Base-by-base conservation (phyloP, 2,329 filamentous ascomycete species). In the Coleophoma cylindrospora region DNA sequence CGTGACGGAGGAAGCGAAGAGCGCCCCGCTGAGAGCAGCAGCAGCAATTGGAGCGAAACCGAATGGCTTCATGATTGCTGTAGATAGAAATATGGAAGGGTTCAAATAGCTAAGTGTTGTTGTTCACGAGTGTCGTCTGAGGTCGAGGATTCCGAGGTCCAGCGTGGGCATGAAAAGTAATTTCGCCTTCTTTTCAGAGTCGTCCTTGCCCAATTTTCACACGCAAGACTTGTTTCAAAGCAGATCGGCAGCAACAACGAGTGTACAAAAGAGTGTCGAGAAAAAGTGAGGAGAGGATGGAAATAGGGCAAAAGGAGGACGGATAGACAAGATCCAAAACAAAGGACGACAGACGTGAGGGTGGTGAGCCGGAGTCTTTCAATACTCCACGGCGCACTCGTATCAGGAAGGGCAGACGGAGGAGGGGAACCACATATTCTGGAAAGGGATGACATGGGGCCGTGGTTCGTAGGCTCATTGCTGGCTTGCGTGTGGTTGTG, bases 21-120 rank as follows among this genome's bases (percentile, higher is more conserved):
- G 68, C 60, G 75, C 75, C 54, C 77, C 73, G 57, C 75, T 70
- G 58, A 75, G 75, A 53, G 78, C 63, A 51, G 68, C 56, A 54
- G 60, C 64, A 46, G 64, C 63, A 52, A 67, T 59, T 44, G 71
- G 68, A 49, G 71, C 70, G 62, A 74, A 54, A 52, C 61, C 70
- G 59, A 68, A 78, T 63, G 66, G 70, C 70, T 71, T 81, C 81
- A 84, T 85, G 55, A 57, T 75, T 49, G 46, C 45, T 37, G 19
- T 19, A 40, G 27, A 27, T 27, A 27, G 27, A 27, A 27, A 10
- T 3, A 10, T 27, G 9, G 7, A 27, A 27, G 27, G 6, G 27
- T 3, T 27, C 3, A 10, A 10, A 27, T 27, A 27, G 27, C n/a
- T 40, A 32, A 15, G 41, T n/a, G 22, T 14, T 44, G 41, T 17